Evolutionary conservation across 306 rosid species (phyloP).

Genomic region (Pterocarpus santalinus): DNA sequence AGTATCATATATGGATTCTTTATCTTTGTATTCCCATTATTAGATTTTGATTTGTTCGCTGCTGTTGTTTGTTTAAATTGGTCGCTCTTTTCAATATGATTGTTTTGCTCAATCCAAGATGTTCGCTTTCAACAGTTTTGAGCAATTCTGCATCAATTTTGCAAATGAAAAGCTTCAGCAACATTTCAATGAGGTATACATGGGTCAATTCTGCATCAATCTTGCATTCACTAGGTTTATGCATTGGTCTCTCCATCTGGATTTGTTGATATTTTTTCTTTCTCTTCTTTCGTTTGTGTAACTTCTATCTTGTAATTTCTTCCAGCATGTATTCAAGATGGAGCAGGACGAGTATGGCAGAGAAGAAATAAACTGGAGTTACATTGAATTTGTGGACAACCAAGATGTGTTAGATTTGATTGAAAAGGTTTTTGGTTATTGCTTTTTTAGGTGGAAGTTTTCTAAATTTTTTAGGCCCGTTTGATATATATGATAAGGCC

Average conservation of each 20-base stretch:
- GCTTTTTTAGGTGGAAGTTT: conserved; percentile 4
- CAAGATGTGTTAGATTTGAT: conserved; percentile 97
- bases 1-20: conserved; percentile 18
- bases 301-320: conserved; percentile 36
- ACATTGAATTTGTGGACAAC: conserved; percentile 97
- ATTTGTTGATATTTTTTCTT: conserved; percentile 14
- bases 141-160: conserved; percentile 98
- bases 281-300: conserved; percentile 10
- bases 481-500: not conserved
- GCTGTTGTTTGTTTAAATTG: conserved; percentile 26
- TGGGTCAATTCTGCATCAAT: conserved; percentile 6
- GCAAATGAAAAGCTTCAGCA: conserved; percentile 99
- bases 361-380: conserved; percentile 99
- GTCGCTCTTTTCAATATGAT: conserved; percentile 17
- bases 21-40: conserved; percentile 9
- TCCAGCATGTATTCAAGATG: conserved; percentile 99
- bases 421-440: conserved; percentile 76
- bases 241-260: conserved; percentile 24
- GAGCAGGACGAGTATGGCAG: conserved; percentile 97
- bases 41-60: conserved; percentile 25
- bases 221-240: conserved; percentile 23
- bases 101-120: conserved; percentile 34
- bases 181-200: conserved; percentile 93
- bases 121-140: conserved; percentile 72
- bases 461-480: not conserved